Conservation (phyloP, 805 yeast species). For the Hanseniaspora lachancei region DNA sequence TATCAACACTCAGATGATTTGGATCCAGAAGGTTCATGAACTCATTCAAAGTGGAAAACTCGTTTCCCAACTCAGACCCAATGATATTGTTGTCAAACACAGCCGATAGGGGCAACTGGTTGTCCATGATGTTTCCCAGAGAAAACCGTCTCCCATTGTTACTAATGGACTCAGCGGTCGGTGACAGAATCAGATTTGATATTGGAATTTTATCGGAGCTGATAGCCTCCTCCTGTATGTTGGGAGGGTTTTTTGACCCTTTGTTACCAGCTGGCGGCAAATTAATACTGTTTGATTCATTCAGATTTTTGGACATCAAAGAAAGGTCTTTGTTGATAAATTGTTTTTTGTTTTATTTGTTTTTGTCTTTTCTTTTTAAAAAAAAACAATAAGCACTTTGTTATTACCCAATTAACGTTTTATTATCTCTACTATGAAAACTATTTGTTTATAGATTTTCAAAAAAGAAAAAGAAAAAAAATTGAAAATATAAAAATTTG, state of each 20-base stretch:
- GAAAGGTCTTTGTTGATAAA: neutral
- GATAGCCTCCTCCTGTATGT: neutral
- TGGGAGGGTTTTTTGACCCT: neutral
- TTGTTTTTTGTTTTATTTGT: too few species aligned
- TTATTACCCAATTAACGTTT: too few species aligned
- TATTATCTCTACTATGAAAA: too few species aligned
- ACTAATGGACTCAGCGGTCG: neutral
- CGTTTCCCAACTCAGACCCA: conserved; percentile 11
- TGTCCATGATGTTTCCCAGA: conserved; percentile 2
- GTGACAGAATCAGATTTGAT: neutral
- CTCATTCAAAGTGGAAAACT: conserved; percentile 10
- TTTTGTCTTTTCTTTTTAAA: too few species aligned
- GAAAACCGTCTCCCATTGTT: conserved; percentile 1
- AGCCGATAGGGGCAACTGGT: conserved; percentile 10
- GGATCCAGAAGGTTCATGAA: conserved; percentile 9
- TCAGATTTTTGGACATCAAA: neutral
- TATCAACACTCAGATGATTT: neutral
- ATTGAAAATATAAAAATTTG: too few species aligned
- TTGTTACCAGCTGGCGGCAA: neutral
- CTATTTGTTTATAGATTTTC: too few species aligned
- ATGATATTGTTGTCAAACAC: conserved; percentile 9
- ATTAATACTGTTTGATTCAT: neutral
- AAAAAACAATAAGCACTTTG: too few species aligned
- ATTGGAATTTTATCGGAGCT: neutral
- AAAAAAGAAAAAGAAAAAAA: too few species aligned